These are phyloP conservation scores for Fusarium goolgardi DNA, from an alignment of 2,329 filamentous ascomycete genomes.

Conservation along the genomic window DNA sequence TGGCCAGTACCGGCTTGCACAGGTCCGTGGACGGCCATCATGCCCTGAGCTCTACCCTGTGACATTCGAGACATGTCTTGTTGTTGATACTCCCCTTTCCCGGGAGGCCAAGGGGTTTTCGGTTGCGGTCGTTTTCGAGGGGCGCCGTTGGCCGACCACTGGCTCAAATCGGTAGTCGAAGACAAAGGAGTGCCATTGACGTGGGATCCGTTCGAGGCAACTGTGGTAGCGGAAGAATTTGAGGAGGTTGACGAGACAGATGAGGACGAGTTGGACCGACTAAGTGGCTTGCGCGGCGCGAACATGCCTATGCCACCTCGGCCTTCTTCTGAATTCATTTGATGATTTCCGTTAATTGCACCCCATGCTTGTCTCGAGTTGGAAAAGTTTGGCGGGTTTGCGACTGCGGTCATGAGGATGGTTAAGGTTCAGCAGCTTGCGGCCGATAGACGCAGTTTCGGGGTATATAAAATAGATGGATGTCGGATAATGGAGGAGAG, in stretches of 20 bases:
- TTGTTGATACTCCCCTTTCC: slow-evolving; percentile 60
- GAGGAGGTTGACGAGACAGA: slow-evolving; percentile 88
- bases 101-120: slow-evolving; percentile 62
- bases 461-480: slow-evolving; percentile 23
- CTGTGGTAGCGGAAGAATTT: slow-evolving; percentile 70
- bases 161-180: slow-evolving; percentile 60
- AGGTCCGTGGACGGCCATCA: slow-evolving; percentile 50
- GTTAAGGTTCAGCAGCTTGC: slow-evolving; percentile 34
- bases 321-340: slow-evolving; percentile 86
- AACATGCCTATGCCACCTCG: slow-evolving; percentile 76
- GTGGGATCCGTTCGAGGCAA: slow-evolving; percentile 70
- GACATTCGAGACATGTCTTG: slow-evolving; percentile 61
- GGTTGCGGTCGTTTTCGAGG: slow-evolving; percentile 64
- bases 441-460: slow-evolving; percentile 40
- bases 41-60: slow-evolving; percentile 59
- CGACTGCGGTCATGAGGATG: slow-evolving; percentile 74
- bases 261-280: slow-evolving; percentile 90
- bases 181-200: slow-evolving; percentile 69
- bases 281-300: slow-evolving; percentile 86
- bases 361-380: slow-evolving; percentile 74
- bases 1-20: slow-evolving; percentile 50
- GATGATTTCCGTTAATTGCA: slow-evolving; percentile 67
- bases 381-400: slow-evolving; percentile 71
- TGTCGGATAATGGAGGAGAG: slow-evolving; percentile 35
- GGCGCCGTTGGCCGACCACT: slow-evolving; percentile 61